These are phyloP conservation scores for Penicillium sp. DNA, from an alignment of 2,329 filamentous ascomycete species.

Conservation along the genomic window DNA sequence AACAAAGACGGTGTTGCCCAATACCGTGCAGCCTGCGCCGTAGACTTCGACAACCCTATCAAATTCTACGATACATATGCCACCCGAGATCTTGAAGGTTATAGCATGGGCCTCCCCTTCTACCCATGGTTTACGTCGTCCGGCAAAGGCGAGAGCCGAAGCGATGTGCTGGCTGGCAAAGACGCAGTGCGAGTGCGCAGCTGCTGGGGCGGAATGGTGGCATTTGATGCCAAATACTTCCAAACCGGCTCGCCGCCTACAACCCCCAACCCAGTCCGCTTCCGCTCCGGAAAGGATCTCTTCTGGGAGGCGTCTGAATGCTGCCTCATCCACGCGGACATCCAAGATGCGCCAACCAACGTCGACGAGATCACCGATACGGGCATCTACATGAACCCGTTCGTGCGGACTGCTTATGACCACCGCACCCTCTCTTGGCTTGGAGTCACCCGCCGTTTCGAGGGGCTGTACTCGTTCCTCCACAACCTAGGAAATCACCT, in stretches of 20 bases:
- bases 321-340: conserved; percentile 56
- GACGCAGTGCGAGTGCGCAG: conserved; percentile 65
- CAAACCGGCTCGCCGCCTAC: conserved; percentile 33
- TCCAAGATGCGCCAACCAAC: conserved; percentile 38
- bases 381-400: conserved; percentile 72
- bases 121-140: conserved; percentile 67
- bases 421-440: conserved; percentile 58
- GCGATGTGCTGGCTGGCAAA: conserved; percentile 59
- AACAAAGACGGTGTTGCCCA: conserved; percentile 52
- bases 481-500: conserved; percentile 59
- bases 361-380: conserved; percentile 43
- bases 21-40: conserved; percentile 69
- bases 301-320: conserved; percentile 66
- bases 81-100: conserved; percentile 67
- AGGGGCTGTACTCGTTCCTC: conserved; percentile 60
- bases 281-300: conserved; percentile 58
- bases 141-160: conserved; percentile 54
- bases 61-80: conserved; percentile 78
- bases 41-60: conserved; percentile 72
- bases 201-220: conserved; percentile 75
- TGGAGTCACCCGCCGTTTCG: conserved; percentile 60
- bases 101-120: conserved; percentile 66
- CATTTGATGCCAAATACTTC: conserved; percentile 49
- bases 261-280: conserved; percentile 47
- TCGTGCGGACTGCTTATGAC: conserved; percentile 68